Evolutionary conservation across 768 basidiomycete species (phyloP), one percentile per base, ranked within the genome.

Genomic region (Megacollybia marginata): DNA sequence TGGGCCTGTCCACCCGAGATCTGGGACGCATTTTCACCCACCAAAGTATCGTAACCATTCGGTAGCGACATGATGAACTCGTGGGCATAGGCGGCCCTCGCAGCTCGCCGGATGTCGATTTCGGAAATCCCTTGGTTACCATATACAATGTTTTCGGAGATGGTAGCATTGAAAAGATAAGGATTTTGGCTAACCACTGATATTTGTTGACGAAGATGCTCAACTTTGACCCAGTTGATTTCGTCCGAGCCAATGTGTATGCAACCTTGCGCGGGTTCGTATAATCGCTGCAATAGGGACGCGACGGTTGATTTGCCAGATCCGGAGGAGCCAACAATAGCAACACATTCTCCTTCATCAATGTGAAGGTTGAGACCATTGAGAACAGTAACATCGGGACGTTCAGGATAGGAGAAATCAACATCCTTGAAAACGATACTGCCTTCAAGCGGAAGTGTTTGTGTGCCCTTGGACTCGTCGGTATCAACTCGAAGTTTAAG

Each of bases 1-100:
- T 98, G 95, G 1, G 91, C 92, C 60, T 98, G 95, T 1, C 95
- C 95, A 16, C 95, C 95, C 0, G 92, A 94, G 50, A 98, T 79
- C 40, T 92, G 74, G n/a, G 78, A 69, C 0, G 91, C 95, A 64
- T 94, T 94, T 70, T 95, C 92, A 40, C 95, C 95, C 2, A 97
- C 75, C 42, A 74, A 63, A 0, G 92, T 96, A 44, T 92, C 83
- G 68, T 97, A 97, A 1, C 88, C 92, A 33, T 86, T 73, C 0
- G 89, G 89, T 0, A 95, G 73, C 2, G 69, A 66, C 70, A 79
- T 73, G 60, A 97, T 78, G 65, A 95, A 95, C 11, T 92, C 88
- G 64, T 95, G 91, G 3, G 89, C 83, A 62, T 89, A 78, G 0
- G 95, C 92, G 0, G 76, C 74, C 53, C 73, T 73, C 1, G 93